These are phyloP conservation scores for Phytophthora citrophthora DNA, from an alignment of 352 stramenopile genomes.

Conservation along the genomic window DNA sequence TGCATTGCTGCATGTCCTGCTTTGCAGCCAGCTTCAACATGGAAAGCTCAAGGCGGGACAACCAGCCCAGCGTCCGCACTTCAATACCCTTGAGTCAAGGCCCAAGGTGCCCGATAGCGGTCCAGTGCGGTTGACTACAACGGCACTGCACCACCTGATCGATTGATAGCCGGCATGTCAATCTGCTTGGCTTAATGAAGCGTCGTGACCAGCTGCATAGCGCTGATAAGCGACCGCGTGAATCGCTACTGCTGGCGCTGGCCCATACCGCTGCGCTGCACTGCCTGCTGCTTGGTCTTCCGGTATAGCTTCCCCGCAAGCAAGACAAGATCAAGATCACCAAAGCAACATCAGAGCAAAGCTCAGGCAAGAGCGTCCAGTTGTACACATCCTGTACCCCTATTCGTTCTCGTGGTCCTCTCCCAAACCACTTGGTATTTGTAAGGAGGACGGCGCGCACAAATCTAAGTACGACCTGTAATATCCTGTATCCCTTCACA, in stretches of 20 bases:
- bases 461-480: slow-evolving; percentile 16
- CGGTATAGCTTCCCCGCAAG: not conserved
- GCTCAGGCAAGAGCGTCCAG: slow-evolving; percentile 12
- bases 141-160: slow-evolving; percentile 13
- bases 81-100: not conserved
- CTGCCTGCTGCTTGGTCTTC: not conserved
- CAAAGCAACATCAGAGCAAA: not conserved
- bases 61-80: not conserved
- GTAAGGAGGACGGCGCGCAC: slow-evolving; percentile 17
- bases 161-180: slow-evolving; percentile 3
- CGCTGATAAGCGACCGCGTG: not conserved
- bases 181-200: not conserved
- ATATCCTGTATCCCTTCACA: not conserved
- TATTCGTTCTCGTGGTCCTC: slow-evolving; percentile 22
- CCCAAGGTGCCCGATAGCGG: not conserved
- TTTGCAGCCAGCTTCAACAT: not conserved
- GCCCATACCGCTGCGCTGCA: slow-evolving; percentile 13
- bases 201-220: not conserved
- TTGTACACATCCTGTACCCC: slow-evolving; percentile 35
- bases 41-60: not conserved
- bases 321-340: not conserved
- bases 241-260: not conserved
- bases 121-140: slow-evolving; percentile 4
- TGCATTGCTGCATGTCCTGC: not conserved
- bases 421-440: slow-evolving; percentile 42